These are phyloP conservation scores for Hysterangium stoloniferum DNA, from an alignment of 768 basidiomycete species.

Conservation along the genomic window DNA sequence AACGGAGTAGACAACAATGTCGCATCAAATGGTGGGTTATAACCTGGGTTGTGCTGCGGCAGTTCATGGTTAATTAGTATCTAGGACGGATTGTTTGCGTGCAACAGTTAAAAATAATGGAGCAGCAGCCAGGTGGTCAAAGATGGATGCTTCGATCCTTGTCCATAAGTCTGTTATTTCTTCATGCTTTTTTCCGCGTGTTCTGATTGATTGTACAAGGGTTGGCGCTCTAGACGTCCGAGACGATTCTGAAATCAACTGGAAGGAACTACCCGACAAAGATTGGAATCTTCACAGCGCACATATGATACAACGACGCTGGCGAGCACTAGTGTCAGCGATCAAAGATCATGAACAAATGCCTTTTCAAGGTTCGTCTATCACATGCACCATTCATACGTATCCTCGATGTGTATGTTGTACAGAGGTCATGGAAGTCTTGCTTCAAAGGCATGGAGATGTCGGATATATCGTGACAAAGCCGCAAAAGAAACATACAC, in stretches of 20 bases:
- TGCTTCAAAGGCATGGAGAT: neutral
- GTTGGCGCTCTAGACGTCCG: conserved; percentile 66
- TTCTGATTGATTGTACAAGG: conserved; percentile 29
- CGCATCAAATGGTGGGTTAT: conserved; percentile 69
- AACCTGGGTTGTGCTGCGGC: neutral
- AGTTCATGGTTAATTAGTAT: neutral
- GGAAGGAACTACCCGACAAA: conserved; percentile 67
- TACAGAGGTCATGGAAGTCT: conserved; percentile 1
- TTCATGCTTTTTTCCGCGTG: conserved; percentile 8
- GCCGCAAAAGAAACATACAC: neutral
- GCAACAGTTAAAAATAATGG: conserved; percentile 69
- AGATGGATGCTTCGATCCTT: conserved; percentile 70
- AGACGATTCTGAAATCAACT: conserved; percentile 80
- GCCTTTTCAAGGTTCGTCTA: conserved; percentile 59
- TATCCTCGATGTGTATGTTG: neutral
- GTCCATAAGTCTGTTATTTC: conserved; percentile 52
- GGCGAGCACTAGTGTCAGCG: conserved; percentile 71
- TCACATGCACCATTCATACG: neutral
- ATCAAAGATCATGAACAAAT: conserved; percentile 75
- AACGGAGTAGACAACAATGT: conserved; percentile 74
- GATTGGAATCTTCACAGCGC: conserved; percentile 84
- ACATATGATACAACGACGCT: conserved; percentile 70
- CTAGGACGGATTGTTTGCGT: conserved; percentile 70
- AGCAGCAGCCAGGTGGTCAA: conserved; percentile 62
- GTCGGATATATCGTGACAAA: neutral